Evolutionary conservation across 2,329 filamentous ascomycete genomes (phyloP).

Genomic region (Colletotrichum brevisporum): DNA sequence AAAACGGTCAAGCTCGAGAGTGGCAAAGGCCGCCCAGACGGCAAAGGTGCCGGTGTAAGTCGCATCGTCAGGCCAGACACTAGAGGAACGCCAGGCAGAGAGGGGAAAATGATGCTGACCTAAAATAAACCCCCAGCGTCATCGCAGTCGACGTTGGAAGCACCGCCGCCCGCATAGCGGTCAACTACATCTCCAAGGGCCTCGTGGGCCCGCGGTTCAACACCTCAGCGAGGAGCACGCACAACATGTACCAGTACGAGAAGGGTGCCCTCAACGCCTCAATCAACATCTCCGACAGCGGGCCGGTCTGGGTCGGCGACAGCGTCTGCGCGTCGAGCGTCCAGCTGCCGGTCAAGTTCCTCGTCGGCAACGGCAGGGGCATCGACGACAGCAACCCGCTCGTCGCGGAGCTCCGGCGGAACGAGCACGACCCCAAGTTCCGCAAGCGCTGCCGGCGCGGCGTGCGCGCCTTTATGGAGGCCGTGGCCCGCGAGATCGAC

Average conservation of each 20-base stretch:
- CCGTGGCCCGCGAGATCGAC: neutral
- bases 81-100: too few species aligned
- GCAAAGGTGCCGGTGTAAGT: too few species aligned
- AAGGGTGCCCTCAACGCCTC: slow-evolving; percentile 9
- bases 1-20: too few species aligned
- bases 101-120: too few species aligned
- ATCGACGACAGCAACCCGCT: slow-evolving; percentile 30
- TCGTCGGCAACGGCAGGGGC: neutral
- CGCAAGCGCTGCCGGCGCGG: neutral
- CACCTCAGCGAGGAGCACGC: neutral
- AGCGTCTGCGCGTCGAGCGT: slow-evolving; percentile 13
- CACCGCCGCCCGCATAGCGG: too few species aligned
- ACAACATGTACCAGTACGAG: slow-evolving; percentile 5
- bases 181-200: too few species aligned
- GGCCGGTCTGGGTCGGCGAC: slow-evolving; percentile 36
- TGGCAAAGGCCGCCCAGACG: too few species aligned
- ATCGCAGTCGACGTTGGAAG: too few species aligned
- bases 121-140: too few species aligned
- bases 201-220: neutral
- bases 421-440: neutral
- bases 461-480: neutral
- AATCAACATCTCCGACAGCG: slow-evolving; percentile 39
- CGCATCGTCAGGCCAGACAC: too few species aligned
- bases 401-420: slow-evolving; percentile 16
- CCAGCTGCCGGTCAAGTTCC: slow-evolving; percentile 26